phyloP scores from a whole-genome alignment of 495 filamentous ascomycete species.

The Xylaria nigripes region DNA sequence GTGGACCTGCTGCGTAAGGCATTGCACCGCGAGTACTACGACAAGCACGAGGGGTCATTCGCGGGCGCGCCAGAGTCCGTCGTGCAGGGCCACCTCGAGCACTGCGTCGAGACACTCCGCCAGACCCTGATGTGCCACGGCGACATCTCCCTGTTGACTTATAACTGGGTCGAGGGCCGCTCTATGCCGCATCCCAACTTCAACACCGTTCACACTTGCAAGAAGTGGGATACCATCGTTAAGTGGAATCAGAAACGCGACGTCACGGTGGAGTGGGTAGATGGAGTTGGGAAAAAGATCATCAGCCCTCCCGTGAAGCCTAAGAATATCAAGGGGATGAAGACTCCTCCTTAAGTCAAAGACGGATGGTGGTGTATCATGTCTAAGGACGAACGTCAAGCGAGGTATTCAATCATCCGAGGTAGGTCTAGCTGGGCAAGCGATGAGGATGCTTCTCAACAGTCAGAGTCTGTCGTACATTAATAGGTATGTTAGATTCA shows the following conservation, averaged over 20 bases:
- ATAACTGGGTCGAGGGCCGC: conserved; percentile 18
- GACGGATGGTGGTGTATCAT: too few relatives aligned
- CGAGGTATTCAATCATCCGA: too few relatives aligned
- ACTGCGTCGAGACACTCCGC: conserved; percentile 27
- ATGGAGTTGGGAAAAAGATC: too few relatives aligned
- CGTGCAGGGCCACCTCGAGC: conserved; percentile 19
- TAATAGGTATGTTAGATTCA: too few relatives aligned
- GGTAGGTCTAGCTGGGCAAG: too few relatives aligned
- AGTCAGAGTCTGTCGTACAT: too few relatives aligned
- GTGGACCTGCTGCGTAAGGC: conserved; percentile 12
- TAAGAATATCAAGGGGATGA: too few relatives aligned
- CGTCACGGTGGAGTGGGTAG: not conserved
- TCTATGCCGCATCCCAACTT: not conserved
- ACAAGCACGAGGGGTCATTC: conserved; percentile 2
- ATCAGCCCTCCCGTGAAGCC: too few relatives aligned
- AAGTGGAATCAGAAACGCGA: not conserved
- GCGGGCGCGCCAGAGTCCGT: not conserved
- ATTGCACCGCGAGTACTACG: conserved; percentile 12
- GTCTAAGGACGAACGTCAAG: too few relatives aligned
- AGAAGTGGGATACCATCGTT: not conserved
- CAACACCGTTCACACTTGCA: not conserved
- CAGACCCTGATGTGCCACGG: conserved; percentile 30
- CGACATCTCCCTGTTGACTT: conserved; percentile 22
- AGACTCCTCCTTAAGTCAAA: too few relatives aligned
- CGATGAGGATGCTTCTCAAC: too few relatives aligned